phyloP scores from a whole-genome alignment of 1,139 yeast species.

The Pichia sp. region DNA sequence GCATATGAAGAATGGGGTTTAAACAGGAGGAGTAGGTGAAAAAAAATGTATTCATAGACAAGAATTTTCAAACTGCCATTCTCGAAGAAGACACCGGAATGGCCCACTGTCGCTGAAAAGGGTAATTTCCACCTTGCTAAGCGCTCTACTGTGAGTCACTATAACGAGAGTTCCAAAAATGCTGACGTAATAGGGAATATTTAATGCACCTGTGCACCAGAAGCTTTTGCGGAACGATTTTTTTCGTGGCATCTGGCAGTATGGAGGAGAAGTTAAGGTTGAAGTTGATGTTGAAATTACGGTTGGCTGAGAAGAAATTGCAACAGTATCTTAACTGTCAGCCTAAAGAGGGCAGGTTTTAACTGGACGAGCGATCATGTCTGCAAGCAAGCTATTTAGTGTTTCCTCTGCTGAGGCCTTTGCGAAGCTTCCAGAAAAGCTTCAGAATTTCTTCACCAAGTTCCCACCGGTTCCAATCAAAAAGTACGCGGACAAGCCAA shows the following conservation, averaged over 20 bases:
- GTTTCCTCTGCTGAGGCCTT: slow-evolving; percentile 35
- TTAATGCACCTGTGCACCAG: not conserved
- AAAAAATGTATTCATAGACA: not conserved
- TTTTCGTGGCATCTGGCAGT: not conserved
- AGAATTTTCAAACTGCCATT: not conserved
- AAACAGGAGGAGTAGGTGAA: not conserved
- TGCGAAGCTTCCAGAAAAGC: slow-evolving; percentile 61
- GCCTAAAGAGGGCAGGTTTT: no score
- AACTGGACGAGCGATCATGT: slow-evolving; percentile 17
- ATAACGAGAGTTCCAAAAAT: not conserved
- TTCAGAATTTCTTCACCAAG: slow-evolving; percentile 72
- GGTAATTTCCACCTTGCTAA: slow-evolving; percentile 4
- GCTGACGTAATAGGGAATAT: not conserved
- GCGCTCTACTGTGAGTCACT: slow-evolving; percentile 14
- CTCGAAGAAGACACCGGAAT: not conserved
- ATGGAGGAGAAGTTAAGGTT: not conserved
- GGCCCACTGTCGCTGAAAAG: slow-evolving; percentile 1
- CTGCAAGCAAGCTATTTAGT: slow-evolving; percentile 25
- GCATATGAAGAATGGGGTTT: not conserved
- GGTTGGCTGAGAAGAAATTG: not conserved
- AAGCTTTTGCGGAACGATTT: not conserved
- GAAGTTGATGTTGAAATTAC: not conserved
- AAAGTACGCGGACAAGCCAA: slow-evolving; percentile 60
- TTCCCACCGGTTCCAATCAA: slow-evolving; percentile 85
- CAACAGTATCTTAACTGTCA: no score